phyloP scores from a whole-genome alignment of 306 rosid genomes.

The Cicer cuneatum region DNA sequence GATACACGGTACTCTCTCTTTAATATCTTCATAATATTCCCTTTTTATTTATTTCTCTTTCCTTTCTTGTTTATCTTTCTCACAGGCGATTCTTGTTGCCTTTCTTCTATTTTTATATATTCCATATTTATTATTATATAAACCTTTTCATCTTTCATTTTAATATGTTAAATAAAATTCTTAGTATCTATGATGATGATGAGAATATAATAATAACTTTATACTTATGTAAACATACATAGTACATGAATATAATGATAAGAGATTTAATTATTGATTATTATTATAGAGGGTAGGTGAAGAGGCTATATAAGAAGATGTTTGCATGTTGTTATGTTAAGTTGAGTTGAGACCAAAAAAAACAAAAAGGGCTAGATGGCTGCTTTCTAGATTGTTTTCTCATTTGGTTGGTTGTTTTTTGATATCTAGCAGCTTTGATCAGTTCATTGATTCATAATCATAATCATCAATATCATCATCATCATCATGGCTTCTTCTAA shows the following conservation, averaged over 20 bases:
- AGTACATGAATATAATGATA: too few relatives aligned
- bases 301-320: conserved; percentile 74
- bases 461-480: background rate
- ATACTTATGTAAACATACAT: background rate
- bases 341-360: conserved; percentile 52
- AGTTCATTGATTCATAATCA: conserved; percentile 3
- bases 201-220: conserved; percentile 6
- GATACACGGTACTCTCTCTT: conserved; percentile 48
- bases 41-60: conserved; percentile 56
- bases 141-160: conserved; percentile 5
- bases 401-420: conserved; percentile 49
- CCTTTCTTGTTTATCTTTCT: conserved; percentile 59
- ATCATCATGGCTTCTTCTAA: conserved; percentile 92
- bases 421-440: conserved; percentile 38
- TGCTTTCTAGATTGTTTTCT: conserved; percentile 39
- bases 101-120: conserved; percentile 47
- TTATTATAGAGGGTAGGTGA: conserved; percentile 56
- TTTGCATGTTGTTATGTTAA: conserved; percentile 46
- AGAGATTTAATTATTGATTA: conserved; percentile 1
- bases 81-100: conserved; percentile 86
- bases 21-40: background rate
- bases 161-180: background rate
- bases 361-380: conserved; percentile 48
- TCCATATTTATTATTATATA: background rate
- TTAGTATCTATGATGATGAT: background rate